Percentiles rank a stretch among this genome's conserved stretches.
phyloP scores from a whole-genome alignment of 23 red algal species.

The Chondrus crispus region DNA sequence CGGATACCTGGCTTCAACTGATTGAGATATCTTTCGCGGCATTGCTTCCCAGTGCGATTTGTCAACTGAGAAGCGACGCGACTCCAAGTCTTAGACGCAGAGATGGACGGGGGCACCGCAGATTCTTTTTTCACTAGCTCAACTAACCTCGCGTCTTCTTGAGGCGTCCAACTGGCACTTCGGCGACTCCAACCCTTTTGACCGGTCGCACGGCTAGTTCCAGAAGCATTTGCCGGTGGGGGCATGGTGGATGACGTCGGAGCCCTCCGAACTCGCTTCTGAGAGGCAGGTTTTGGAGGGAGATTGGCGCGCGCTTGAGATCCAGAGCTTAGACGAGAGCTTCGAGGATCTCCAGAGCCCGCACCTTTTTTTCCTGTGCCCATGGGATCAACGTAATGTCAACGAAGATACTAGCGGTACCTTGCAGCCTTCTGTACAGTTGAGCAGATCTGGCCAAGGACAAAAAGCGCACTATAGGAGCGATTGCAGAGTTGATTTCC shows the following conservation, averaged over 20 bases:
- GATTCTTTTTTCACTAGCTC: constrained; percentile 65
- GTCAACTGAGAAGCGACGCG: constrained; percentile 70
- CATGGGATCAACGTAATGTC: no score
- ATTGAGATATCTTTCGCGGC: constrained; percentile 93
- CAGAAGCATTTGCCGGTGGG: neutral
- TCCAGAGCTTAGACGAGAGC: neutral
- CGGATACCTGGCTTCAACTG: constrained; percentile 84
- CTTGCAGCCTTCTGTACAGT: neutral
- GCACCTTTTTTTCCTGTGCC: no score
- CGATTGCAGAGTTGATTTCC: no score
- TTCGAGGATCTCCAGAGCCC: no score
- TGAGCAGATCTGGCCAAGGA: no score
- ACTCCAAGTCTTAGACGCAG: constrained; percentile 74
- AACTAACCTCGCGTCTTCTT: constrained; percentile 71
- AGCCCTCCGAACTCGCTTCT: neutral
- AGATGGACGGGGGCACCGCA: constrained; percentile 51
- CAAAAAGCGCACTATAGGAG: no score
- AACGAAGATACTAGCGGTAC: no score
- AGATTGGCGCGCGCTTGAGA: neutral
- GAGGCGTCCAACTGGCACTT: constrained; percentile 65
- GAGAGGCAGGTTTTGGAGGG: neutral
- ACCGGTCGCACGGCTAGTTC: neutral
- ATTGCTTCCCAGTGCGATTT: constrained; percentile 91
- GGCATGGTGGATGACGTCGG: neutral
- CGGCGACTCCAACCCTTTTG: neutral